Percentiles rank a stretch among this genome's conserved stretches.
Evolutionary conservation across 805 yeast genomes (phyloP).

Genomic region (Tetrapisispora iriomotensis): DNA sequence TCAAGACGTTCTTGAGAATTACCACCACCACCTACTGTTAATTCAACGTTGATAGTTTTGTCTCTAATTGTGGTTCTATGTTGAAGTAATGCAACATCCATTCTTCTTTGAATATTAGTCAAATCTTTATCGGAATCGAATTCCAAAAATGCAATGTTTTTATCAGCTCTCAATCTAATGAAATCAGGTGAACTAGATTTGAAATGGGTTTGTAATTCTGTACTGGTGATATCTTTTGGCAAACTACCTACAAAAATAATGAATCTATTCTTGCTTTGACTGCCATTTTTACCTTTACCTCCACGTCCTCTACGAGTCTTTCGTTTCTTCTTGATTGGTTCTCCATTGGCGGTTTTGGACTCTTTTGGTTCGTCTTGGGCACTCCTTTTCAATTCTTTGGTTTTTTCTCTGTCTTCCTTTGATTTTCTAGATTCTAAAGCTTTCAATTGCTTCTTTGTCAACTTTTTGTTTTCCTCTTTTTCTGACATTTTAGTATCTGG

Average conservation of each 20-base stretch:
- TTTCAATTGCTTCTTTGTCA: constrained; percentile 30
- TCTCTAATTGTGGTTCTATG: constrained; percentile 65
- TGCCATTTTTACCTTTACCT: constrained; percentile 60
- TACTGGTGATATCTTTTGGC: constrained; percentile 59
- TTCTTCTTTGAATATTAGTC: constrained; percentile 58
- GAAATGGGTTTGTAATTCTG: constrained; percentile 62
- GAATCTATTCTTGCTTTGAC: constrained; percentile 37
- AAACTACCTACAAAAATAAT: constrained; percentile 85
- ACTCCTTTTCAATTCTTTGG: constrained; percentile 13
- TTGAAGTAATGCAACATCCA: constrained; percentile 76
- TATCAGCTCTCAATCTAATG: constrained; percentile 69
- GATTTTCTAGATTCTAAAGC: constrained; percentile 28
- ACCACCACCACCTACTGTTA: constrained; percentile 98
- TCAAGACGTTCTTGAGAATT: constrained; percentile 57
- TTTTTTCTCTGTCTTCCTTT: constrained; percentile 22
- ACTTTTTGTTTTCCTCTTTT: constrained; percentile 19
- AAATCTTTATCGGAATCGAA: constrained; percentile 41
- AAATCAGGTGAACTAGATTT: constrained; percentile 61
- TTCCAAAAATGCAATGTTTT: constrained; percentile 89
- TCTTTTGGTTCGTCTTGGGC: constrained; percentile 18
- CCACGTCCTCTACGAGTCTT: constrained; percentile 55
- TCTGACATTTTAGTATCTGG: constrained; percentile 1
- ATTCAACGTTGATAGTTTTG: constrained; percentile 85
- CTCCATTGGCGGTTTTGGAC: constrained; percentile 22
- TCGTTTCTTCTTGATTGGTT: constrained; percentile 42